These are phyloP conservation scores for Chimonanthus praecox DNA, from an alignment of 164 flowering plant species.

Conservation along the genomic window DNA sequence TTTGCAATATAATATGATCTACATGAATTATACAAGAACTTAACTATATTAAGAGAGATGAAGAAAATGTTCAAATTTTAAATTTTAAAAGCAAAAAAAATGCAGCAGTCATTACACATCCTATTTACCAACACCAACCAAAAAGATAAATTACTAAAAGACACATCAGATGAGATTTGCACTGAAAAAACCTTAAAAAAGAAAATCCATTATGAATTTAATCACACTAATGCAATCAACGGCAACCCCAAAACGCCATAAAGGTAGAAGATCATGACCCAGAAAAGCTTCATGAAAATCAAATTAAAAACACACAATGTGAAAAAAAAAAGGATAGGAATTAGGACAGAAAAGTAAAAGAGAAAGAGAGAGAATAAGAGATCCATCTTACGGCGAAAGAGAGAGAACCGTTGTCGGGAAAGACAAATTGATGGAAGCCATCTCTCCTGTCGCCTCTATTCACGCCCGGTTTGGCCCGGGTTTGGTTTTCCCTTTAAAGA, in stretches of 20 bases:
- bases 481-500: too few relatives aligned
- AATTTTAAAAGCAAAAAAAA: neutral
- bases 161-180: neutral
- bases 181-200: neutral
- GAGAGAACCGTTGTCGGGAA: conserved; percentile 4
- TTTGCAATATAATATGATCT: too few relatives aligned
- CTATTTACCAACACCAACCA: neutral
- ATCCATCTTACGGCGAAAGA: conserved; percentile 4
- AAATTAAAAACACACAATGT: neutral
- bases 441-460: neutral
- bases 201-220: neutral
- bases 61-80: too few relatives aligned
- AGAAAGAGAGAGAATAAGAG: neutral
- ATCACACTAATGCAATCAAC: neutral
- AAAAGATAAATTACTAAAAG: neutral
- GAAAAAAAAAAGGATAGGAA: neutral
- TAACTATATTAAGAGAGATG: too few relatives aligned
- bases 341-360: neutral
- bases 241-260: neutral
- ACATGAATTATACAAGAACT: too few relatives aligned
- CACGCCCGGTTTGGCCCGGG: too few relatives aligned
- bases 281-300: neutral
- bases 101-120: too few relatives aligned
- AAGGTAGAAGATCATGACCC: neutral
- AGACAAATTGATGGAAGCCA: conserved; percentile 13